Evolutionary conservation across 345 rosid species (phyloP).

Genomic region (Lepidium sativum): DNA sequence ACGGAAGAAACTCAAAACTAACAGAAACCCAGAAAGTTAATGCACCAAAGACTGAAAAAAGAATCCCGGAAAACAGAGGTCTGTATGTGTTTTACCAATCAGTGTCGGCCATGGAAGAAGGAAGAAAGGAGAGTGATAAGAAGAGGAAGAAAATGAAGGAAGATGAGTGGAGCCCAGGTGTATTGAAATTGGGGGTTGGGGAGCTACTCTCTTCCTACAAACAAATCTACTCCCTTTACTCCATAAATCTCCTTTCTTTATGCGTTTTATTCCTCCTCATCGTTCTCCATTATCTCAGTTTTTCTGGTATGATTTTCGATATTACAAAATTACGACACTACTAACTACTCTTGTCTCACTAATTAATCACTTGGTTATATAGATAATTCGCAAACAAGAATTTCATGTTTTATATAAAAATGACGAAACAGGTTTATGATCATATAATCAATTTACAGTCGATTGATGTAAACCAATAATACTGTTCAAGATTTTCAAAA

Average conservation of each 20-base stretch:
- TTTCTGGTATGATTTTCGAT: slow-evolving; percentile 2
- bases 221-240: slow-evolving; percentile 2
- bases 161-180: slow-evolving; percentile 14
- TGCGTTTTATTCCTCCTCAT: neutral
- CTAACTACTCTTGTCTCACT: neutral
- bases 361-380: neutral
- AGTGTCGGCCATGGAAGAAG: neutral
- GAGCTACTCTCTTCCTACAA: slow-evolving; percentile 18
- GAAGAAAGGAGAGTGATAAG: neutral
- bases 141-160: neutral
- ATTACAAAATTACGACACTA: neutral
- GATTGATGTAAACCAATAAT: too few species aligned
- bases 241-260: neutral
- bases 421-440: too few species aligned
- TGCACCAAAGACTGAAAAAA: neutral
- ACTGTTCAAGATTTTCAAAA: too few species aligned
- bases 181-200: slow-evolving; percentile 4
- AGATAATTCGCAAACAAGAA: too few species aligned
- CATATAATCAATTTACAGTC: too few species aligned
- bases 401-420: too few species aligned
- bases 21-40: neutral
- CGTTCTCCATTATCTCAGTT: slow-evolving; percentile 9
- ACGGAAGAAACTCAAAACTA: neutral
- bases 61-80: neutral
- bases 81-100: neutral